Base-by-base conservation (phyloP, 495 filamentous ascomycete species). In the Evansstolkia leycettana region DNA sequence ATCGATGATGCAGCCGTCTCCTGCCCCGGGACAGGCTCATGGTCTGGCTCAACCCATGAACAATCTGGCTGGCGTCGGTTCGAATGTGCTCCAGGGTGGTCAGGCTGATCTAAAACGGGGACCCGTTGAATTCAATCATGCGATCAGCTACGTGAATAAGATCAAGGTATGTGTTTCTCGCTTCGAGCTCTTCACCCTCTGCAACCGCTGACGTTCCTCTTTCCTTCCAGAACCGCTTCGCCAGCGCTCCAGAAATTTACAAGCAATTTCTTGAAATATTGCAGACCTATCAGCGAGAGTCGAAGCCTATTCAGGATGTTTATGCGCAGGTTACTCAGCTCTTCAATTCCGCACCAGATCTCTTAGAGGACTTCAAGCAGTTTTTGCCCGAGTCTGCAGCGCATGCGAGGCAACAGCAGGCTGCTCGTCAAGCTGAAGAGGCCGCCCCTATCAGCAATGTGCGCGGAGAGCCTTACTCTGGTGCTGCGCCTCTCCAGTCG, bases 131-230 rank as follows among this genome's bases (percentile, higher is more conserved):
- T 99, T 99, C 62, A 99, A 99, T 57, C 92, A 99, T 64, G 92
- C 92, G 0, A 99, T 99, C 40, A 95, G 87, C 52, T 99, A 99
- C 51, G 92, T 99, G 30, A 99, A 99, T 54, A 99, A 99, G 62
- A 99, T 99, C 36, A 99, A 99, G 78, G 88, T 92, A 55, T 50
- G 65, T 40, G 11, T 16, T 39, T 28, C 17, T 13, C 23, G 13
- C 12, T 26, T 15, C 19, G 10, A 37, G 36, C 14, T 14, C 40
- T 19, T 29, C 26, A 23, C 9, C 9, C 18, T 40, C 35, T 38
- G 44, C 36, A 18, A 20, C 9, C 24, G 26, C 23, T 31, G 18
- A 39, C 12, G 5, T n/a, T 31, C n/a, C 11, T 42, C n/a, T 16
- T 30, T 32, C 19, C 17, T 31, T 15, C 18, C 48, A 87, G 90